Conservation (phyloP, 306 rosid genomes). For the Parietaria judaica region DNA sequence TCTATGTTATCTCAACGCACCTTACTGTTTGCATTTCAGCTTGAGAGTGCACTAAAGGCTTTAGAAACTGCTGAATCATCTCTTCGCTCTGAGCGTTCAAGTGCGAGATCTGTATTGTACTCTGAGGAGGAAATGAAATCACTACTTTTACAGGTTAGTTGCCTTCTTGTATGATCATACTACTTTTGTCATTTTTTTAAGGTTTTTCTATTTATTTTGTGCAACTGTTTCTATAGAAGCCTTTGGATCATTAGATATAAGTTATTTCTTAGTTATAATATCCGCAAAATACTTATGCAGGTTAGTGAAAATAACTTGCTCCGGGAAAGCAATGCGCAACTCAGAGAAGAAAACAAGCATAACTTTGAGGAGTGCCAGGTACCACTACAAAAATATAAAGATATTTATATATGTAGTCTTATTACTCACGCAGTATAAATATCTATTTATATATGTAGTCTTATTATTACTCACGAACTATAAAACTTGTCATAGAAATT, state of each 20-base stretch:
- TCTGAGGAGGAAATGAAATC: conserved; percentile 88
- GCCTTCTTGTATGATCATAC: neutral
- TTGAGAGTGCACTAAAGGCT: conserved; percentile 78
- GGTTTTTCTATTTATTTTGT: neutral
- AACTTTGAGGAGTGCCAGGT: conserved; percentile 98
- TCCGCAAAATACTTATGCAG: conserved; percentile 32
- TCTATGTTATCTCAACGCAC: neutral
- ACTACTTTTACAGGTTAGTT: conserved; percentile 77
- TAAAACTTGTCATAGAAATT: conserved; percentile 50
- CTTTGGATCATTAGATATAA: neutral
- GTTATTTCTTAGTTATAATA: neutral
- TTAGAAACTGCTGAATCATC: conserved; percentile 69
- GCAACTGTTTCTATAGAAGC: neutral
- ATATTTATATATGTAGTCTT: neutral
- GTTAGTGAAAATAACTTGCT: conserved; percentile 85
- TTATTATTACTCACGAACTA: conserved; percentile 3
- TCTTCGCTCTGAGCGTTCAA: conserved; percentile 67
- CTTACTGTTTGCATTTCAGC: conserved; percentile 33
- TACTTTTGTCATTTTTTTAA: neutral
- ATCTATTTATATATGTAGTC: neutral
- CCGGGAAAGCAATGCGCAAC: conserved; percentile 93
- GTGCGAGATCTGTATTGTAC: conserved; percentile 60
- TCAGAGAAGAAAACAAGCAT: conserved; percentile 96
- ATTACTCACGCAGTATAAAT: neutral
- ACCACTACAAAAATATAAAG: neutral